Percentiles rank a stretch among this genome's conserved stretches.
Conservation (phyloP, 768 basidiomycete species). For the Gelatoporia subvermispora region DNA sequence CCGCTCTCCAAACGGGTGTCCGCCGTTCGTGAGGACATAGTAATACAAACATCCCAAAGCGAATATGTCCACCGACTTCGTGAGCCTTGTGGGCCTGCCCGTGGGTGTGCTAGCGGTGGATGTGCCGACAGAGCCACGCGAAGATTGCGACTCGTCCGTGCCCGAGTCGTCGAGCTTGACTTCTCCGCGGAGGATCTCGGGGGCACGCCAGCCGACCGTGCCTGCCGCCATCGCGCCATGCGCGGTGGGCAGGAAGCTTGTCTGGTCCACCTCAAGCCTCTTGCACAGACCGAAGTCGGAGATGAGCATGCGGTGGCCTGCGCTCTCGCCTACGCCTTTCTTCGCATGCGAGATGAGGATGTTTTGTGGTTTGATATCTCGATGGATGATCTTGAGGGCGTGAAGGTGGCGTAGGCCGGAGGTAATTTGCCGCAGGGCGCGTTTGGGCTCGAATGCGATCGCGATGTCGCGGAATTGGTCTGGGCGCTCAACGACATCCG, state of each 20-base stretch:
- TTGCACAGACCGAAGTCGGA: constrained; percentile 98
- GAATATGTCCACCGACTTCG: constrained; percentile 95
- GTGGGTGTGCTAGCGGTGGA: constrained; percentile 36
- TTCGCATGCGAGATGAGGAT: constrained; percentile 81
- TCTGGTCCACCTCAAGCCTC: constrained; percentile 92
- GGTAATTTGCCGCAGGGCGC: constrained; percentile 81
- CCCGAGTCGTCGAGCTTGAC: constrained; percentile 83
- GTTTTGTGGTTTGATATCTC: constrained; percentile 98
- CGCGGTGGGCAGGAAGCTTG: constrained; percentile 89
- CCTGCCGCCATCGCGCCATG: constrained; percentile 89
- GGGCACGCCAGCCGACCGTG: constrained; percentile 96
- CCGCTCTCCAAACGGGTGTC: constrained; percentile 90
- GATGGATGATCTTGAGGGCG: constrained; percentile 91
- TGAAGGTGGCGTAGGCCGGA: constrained; percentile 88
- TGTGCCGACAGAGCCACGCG: constrained; percentile 58
- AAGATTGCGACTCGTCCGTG: constrained; percentile 60
- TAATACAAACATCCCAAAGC: constrained; percentile 94
- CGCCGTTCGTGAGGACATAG: constrained; percentile 84
- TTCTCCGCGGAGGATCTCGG: constrained; percentile 91
- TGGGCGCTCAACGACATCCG: constrained; percentile 80
- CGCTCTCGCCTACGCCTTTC: constrained; percentile 40
- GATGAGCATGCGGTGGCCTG: constrained; percentile 76
- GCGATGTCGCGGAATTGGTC: constrained; percentile 76
- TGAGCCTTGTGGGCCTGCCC: constrained; percentile 63
- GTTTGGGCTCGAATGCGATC: constrained; percentile 78